Conservation (phyloP, 2,329 filamentous ascomycete genomes). For the Cladosporium sp. region DNA sequence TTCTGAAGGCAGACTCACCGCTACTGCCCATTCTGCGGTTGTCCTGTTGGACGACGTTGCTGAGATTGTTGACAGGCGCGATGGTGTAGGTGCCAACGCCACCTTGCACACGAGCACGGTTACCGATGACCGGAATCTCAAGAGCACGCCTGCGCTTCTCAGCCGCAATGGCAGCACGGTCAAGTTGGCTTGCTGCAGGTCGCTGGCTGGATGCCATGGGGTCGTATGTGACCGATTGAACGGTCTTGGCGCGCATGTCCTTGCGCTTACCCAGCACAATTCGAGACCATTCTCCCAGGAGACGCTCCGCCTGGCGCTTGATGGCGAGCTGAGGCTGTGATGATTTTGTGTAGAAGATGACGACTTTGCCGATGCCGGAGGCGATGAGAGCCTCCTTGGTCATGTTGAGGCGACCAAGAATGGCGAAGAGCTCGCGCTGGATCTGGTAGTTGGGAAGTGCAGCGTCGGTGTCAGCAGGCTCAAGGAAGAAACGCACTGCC, state of each 20-base stretch:
- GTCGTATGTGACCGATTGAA: constrained; percentile 57
- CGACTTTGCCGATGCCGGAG: constrained; percentile 91
- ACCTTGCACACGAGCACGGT: constrained; percentile 56
- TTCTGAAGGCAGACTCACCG: constrained; percentile 34
- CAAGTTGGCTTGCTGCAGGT: constrained; percentile 27
- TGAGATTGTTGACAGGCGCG: constrained; percentile 54
- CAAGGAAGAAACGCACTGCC: constrained; percentile 94
- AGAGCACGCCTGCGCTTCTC: constrained; percentile 51
- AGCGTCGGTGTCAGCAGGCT: constrained; percentile 81
- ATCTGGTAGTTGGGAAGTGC: constrained; percentile 95
- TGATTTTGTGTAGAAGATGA: constrained; percentile 95
- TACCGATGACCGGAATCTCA: constrained; percentile 50
- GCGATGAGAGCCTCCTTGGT: constrained; percentile 86
- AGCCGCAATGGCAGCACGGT: constrained; percentile 40
- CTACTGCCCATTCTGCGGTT: constrained; percentile 25
- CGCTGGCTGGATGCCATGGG: constrained; percentile 37
- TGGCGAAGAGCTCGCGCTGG: constrained; percentile 86
- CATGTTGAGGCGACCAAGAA: constrained; percentile 75
- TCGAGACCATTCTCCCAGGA: constrained; percentile 93
- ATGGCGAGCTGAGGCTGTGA: constrained; percentile 83
- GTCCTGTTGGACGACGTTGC: constrained; percentile 26
- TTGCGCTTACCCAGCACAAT: constrained; percentile 83
- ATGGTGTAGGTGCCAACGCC: constrained; percentile 58
- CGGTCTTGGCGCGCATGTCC: constrained; percentile 85
- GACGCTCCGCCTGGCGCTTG: constrained; percentile 86